Evolutionary conservation across 306 rosid species (phyloP), one percentile per base, ranked within the genome.

Genomic region (Pterocarpus santalinus): DNA sequence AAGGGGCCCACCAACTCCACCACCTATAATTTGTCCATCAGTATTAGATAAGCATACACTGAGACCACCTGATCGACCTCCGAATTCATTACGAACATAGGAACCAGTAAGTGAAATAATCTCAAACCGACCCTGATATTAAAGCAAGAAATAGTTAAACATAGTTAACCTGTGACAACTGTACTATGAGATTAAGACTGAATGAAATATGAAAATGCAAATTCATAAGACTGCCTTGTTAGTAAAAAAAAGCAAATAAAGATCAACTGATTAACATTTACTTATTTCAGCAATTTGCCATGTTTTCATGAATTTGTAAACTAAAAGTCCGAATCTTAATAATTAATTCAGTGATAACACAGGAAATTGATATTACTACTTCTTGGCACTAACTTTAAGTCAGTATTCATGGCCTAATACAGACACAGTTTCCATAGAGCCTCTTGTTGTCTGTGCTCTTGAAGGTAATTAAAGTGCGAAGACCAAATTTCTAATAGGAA

Each of bases 1-100:
- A 68, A 96, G 81, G 7, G 99, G 92, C 70, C 99, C 99, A 86
- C 97, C 97, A 76, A 96, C 91, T 69, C 98, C 98, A 69, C 99
- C 99, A 70, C 99, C 99, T 57, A 96, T 81, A 75, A 96, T 92
- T 84, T 94, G 97, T 28, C 99, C 99, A 86, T 96, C 91, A 43
- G 92, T 61, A 85, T 79, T 92, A 34, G 95, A 88, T 65, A 96
- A 84, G 83, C 98, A 92, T 70, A 94, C 92, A 80, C 98, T 96
- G 28, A 96, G 93, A 64, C 97, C 99, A 6, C 98, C 99, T 4
- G 86, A 62, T 79, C 91, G 91, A 76, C 86, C 90, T 61, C 95
- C 97, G 5, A 74, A 44, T 78, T 90, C 98, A 32, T 92, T 90
- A 75, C 92, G 94, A 17, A 96, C 88, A 72, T 92, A 96, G 66